Evolutionary conservation across 805 yeast species (phyloP).

Genomic region (Ogataea kodamae): DNA sequence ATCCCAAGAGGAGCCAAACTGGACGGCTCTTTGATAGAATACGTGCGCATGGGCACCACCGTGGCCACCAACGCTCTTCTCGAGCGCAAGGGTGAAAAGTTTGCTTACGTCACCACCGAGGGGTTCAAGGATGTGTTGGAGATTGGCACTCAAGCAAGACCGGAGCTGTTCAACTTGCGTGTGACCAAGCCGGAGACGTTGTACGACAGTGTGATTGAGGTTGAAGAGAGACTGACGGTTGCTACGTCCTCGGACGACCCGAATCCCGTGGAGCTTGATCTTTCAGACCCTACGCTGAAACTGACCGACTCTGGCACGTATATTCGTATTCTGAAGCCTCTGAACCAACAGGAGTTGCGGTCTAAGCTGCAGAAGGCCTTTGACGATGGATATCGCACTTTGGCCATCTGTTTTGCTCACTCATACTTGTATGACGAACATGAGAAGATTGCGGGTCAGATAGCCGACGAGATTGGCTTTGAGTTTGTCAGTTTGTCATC

Average conservation of each 20-base stretch:
- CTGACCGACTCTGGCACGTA: conserved; percentile 20
- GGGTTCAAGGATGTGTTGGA: conserved; percentile 32
- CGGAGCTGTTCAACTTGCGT: conserved; percentile 21
- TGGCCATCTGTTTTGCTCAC: conserved; percentile 37
- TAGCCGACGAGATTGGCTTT: conserved; percentile 43
- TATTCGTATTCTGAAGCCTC: conserved; percentile 23
- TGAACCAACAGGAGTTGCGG: conserved; percentile 19
- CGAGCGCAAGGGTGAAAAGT: conserved; percentile 22
- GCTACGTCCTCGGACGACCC: conserved; percentile 29
- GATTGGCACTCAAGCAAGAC: conserved; percentile 33
- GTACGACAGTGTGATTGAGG: conserved; percentile 18
- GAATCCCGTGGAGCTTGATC: conserved; percentile 12
- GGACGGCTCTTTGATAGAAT: conserved; percentile 21
- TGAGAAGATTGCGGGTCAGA: conserved; percentile 32
- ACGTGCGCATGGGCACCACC: conserved; percentile 28
- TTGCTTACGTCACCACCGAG: conserved; percentile 26
- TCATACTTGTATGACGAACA: conserved; percentile 37
- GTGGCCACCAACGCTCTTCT: conserved; percentile 26
- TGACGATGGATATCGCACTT: conserved; percentile 23
- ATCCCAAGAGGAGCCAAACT: conserved; percentile 20
- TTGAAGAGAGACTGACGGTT: conserved; percentile 23
- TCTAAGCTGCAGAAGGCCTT: conserved; percentile 21
- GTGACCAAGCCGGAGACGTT: conserved; percentile 18
- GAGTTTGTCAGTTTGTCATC: conserved; percentile 33
- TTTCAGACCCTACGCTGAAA: conserved; percentile 9